phyloP scores from a whole-genome alignment of 257 asterid genomes.

The Solanum megistacrolobum region DNA sequence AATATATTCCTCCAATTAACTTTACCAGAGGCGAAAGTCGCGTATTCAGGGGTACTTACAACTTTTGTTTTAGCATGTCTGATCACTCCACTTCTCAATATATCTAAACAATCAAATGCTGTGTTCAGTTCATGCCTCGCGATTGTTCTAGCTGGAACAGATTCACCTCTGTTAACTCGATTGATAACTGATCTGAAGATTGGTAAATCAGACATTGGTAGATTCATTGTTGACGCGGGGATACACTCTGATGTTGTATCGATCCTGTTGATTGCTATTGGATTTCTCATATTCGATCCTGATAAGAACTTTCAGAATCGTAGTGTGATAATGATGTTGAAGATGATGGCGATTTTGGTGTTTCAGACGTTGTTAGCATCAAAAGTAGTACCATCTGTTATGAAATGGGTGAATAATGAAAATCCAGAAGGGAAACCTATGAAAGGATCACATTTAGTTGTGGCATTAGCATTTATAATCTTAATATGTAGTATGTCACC shows the following conservation, averaged over 20 bases:
- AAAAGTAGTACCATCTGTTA: constrained; percentile 45
- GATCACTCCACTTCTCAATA: constrained; percentile 31
- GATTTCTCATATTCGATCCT: constrained; percentile 59
- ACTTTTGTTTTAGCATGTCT: constrained; percentile 55
- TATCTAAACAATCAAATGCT: constrained; percentile 21
- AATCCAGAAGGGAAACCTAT: constrained; percentile 89
- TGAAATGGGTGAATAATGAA: constrained; percentile 87
- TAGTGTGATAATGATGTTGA: not conserved
- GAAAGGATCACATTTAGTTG: constrained; percentile 75
- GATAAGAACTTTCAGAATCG: constrained; percentile 19
- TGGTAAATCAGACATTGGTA: constrained; percentile 84
- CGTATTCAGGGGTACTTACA: constrained; percentile 47
- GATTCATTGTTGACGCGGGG: constrained; percentile 70
- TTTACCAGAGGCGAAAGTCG: constrained; percentile 68
- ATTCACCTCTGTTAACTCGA: constrained; percentile 57
- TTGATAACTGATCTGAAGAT: constrained; percentile 76
- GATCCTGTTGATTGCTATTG: constrained; percentile 43
- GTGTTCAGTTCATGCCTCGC: constrained; percentile 62
- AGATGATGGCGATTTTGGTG: constrained; percentile 27
- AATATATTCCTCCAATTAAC: constrained; percentile 56
- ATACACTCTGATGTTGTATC: constrained; percentile 59
- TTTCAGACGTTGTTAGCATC: constrained; percentile 47
- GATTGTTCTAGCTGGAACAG: constrained; percentile 51
- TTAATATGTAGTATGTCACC: constrained; percentile 56
- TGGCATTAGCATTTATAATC: constrained; percentile 58